Conservation (phyloP, 345 rosid species). For the Brassica incana region DNA sequence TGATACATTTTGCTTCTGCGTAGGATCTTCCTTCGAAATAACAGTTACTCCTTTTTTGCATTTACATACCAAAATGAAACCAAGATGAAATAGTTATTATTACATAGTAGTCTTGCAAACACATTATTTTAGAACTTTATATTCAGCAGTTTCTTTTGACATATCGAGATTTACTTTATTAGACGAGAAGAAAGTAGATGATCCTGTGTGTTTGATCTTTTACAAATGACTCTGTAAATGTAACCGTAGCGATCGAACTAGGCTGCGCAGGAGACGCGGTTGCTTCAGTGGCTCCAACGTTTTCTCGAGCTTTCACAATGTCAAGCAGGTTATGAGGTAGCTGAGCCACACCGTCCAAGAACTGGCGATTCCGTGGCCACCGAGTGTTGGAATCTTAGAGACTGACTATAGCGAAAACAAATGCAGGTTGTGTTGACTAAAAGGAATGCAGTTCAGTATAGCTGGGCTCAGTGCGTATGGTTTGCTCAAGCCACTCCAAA, state of each 20-base stretch:
- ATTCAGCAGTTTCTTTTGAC: not conserved
- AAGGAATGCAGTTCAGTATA: no score
- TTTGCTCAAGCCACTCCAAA: no score
- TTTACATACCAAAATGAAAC: not conserved
- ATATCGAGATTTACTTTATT: not conserved
- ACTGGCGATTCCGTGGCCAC: not conserved
- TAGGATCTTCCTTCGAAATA: not conserved
- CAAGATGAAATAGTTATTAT: not conserved
- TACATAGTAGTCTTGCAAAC: not conserved
- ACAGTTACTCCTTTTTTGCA: not conserved
- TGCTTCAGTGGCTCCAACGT: not conserved
- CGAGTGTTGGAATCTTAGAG: no score
- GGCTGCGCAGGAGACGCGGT: not conserved
- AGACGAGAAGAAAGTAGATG: not conserved
- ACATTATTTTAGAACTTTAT: not conserved
- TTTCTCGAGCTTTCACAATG: not conserved
- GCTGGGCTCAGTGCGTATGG: no score
- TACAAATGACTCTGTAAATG: slow-evolving; percentile 20
- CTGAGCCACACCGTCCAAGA: not conserved
- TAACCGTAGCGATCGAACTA: slow-evolving; percentile 12
- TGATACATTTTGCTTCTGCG: not conserved
- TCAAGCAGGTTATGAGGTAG: not conserved
- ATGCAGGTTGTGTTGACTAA: no score
- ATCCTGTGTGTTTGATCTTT: not conserved
- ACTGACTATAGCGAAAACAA: no score